Evolutionary conservation across 2,329 filamentous ascomycete genomes (phyloP).

Genomic region (Verruconis gallopava): DNA sequence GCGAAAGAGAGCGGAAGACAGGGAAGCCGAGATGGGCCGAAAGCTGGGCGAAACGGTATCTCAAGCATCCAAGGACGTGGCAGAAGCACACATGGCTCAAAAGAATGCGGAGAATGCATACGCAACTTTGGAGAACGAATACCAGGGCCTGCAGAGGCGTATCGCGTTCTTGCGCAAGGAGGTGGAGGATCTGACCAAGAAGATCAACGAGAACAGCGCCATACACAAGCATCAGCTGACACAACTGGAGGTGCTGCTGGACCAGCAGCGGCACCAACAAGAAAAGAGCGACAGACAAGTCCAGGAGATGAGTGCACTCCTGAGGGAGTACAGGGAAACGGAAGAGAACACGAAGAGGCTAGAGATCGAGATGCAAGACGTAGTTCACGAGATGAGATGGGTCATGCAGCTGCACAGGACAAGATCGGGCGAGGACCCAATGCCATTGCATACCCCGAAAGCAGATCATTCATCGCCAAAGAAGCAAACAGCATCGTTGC

Average conservation of each 20-base stretch:
- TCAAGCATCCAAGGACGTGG: constrained; percentile 46
- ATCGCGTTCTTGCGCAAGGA: constrained; percentile 5
- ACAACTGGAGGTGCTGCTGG: constrained; percentile 44
- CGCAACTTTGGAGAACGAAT: constrained; percentile 50
- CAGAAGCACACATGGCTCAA: constrained; percentile 31
- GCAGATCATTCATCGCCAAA: not conserved
- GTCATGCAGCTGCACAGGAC: constrained; percentile 49
- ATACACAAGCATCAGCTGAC: constrained; percentile 21
- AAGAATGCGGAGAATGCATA: constrained; percentile 49
- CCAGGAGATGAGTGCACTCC: constrained; percentile 43
- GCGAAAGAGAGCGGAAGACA: constrained; percentile 41
- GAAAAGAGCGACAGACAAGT: constrained; percentile 46
- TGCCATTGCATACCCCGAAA: not conserved
- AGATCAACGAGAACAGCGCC: constrained; percentile 16
- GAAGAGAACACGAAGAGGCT: constrained; percentile 47
- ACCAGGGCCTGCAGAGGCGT: constrained; percentile 17
- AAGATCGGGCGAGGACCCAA: not conserved
- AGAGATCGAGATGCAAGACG: constrained; percentile 42
- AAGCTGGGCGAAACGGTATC: constrained; percentile 44
- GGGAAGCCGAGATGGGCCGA: constrained; percentile 46
- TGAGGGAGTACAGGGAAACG: constrained; percentile 44
- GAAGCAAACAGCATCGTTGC: not conserved
- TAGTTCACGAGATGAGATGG: constrained; percentile 53
- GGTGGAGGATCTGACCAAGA: not conserved
- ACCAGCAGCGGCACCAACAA: constrained; percentile 56